Base-by-base conservation (phyloP, 345 rosid species). In the Eucalyptus cloeziana region DNA sequence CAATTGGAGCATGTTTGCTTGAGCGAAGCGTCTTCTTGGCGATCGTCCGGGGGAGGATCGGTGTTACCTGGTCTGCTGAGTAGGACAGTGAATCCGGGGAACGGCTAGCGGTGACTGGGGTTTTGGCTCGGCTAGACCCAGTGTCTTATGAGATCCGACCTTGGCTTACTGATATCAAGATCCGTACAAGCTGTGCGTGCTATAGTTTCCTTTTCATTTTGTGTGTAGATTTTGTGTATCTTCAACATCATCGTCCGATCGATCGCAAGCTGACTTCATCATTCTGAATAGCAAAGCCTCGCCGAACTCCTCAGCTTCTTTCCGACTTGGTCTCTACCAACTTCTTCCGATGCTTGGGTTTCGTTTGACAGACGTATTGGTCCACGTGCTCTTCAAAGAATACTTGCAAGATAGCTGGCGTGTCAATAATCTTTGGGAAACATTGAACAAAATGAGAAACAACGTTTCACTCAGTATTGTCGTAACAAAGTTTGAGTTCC, bases 211-310 rank as follows among this genome's bases (percentile, higher is more conserved):
- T 56, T 24, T 56, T 56, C 62, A 9, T 56, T 56, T 56, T 56
- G 60, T 22, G 27, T 0, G 27, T 56, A 4, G 27, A 56, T 9
- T 56, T 56, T 21, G 62, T 56, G 62, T 56, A 24, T 24, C 27
- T 9, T 56, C 6, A 10, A 56, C 25, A 24, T 24, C 62, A 56
- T 56, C 30, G 25, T 24, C 13, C 0, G 30, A 24, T 0, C 27
- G 62, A 56, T 24, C 30, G 62, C 5, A 56, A 56, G 3, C 62
- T 56, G 30, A 24, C 62, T 9, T 22, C 62, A 24, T 9, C 62
- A 22, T 56, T 56, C 12, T 56, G 62, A 24, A 4, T 9, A 24
- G 30, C 62, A 56, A 56, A 9, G 30, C 30, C 62, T 8, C 30
- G 0, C 2, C 11, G 62, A 56, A 9, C 62, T 56, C 62, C 30